Evolutionary conservation across 2,329 filamentous ascomycete genomes (phyloP).

Genomic region (Colletotrichum nymphaeae): DNA sequence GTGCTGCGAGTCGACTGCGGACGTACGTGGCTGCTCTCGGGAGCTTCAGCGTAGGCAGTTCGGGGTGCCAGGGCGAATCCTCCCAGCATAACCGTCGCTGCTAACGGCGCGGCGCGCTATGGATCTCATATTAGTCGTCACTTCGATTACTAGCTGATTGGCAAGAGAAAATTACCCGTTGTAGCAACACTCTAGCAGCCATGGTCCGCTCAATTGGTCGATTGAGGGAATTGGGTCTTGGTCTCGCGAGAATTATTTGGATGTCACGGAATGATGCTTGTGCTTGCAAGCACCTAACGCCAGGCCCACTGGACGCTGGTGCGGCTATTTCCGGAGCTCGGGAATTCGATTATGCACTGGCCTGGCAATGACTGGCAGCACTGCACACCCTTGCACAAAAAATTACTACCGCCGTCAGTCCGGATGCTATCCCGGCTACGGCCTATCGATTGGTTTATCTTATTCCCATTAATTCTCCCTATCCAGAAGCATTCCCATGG

Average conservation of each 20-base stretch:
- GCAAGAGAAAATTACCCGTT: constrained; percentile 57
- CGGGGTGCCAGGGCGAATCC: constrained; percentile 60
- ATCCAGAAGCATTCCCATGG: constrained; percentile 15
- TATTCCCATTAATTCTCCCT: constrained; percentile 21
- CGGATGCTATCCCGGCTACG: constrained; percentile 16
- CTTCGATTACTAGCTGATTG: neutral
- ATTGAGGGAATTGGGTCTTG: constrained; percentile 38
- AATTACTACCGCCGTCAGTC: constrained; percentile 8
- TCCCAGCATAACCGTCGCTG: constrained; percentile 62
- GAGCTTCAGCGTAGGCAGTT: constrained; percentile 63
- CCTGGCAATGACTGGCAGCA: neutral
- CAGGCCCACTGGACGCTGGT: constrained; percentile 34
- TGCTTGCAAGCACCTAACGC: constrained; percentile 14
- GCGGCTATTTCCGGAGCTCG: constrained; percentile 44
- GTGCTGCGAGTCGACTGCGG: neutral
- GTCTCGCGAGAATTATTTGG: constrained; percentile 38
- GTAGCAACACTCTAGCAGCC: constrained; percentile 70
- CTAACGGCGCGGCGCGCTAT: constrained; percentile 66
- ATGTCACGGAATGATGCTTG: constrained; percentile 38
- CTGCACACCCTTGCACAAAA: constrained; percentile 32
- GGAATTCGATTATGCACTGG: constrained; percentile 36
- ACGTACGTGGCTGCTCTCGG: constrained; percentile 40
- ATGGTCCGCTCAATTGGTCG: constrained; percentile 64
- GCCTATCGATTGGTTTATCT: constrained; percentile 10
- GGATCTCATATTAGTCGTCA: constrained; percentile 29